phyloP scores from a whole-genome alignment of 2,329 filamentous ascomycete species.

The Celoporthe dispersa region DNA sequence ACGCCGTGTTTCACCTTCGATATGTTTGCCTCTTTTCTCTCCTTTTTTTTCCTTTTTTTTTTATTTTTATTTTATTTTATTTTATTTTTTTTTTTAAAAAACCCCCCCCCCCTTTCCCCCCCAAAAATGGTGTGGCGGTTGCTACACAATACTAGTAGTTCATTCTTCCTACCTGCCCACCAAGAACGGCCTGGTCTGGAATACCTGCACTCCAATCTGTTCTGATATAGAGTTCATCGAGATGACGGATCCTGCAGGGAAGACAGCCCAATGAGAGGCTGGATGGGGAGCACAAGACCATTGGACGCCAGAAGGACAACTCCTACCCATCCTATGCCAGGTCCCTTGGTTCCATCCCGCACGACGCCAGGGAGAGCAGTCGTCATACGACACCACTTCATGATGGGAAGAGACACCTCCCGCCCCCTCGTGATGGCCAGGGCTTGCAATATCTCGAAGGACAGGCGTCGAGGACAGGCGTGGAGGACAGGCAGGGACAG shows the following conservation, averaged over 20 bases:
- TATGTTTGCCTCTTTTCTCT: no score
- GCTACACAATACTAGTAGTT: slow-evolving; percentile 12
- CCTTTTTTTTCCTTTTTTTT: no score
- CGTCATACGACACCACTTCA: neutral
- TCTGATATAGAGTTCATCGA: neutral
- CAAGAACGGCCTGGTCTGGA: neutral
- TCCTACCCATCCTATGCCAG: neutral
- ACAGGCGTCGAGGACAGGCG: neutral
- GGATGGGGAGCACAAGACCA: slow-evolving; percentile 12
- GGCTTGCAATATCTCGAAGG: neutral
- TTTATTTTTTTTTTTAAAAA: neutral
- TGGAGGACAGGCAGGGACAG: slow-evolving; percentile 6
- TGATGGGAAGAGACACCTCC: neutral
- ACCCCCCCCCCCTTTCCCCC: no score
- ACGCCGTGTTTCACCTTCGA: slow-evolving; percentile 25
- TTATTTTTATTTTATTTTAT: no score
- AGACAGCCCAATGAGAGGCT: neutral
- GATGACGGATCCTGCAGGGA: slow-evolving; percentile 1
- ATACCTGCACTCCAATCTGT: neutral
- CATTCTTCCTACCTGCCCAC: slow-evolving; percentile 1
- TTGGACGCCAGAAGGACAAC: slow-evolving; percentile 3
- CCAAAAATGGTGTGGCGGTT: slow-evolving; percentile 10
- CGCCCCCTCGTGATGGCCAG: slow-evolving; percentile 1
- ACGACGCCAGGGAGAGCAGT: neutral
- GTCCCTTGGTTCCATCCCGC: neutral